Evolutionary conservation across 2,329 filamentous ascomycete genomes (phyloP).

Genomic region (Pseudomassariella vexata): DNA sequence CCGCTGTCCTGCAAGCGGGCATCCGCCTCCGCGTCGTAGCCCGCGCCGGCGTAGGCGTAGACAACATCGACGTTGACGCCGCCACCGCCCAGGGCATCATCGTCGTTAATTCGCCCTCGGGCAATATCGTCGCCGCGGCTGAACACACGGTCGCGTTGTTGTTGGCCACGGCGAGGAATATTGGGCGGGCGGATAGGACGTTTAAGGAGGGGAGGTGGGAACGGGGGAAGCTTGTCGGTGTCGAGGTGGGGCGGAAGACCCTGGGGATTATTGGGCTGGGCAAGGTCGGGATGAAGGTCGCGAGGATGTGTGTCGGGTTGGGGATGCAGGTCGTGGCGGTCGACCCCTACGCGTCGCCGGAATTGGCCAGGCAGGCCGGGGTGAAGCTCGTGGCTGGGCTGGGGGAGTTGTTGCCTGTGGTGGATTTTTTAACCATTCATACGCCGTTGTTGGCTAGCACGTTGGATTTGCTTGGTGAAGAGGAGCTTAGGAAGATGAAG

Average conservation of each 20-base stretch:
- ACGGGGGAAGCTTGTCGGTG: slow-evolving; percentile 65
- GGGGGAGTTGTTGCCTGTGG: slow-evolving; percentile 54
- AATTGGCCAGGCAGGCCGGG: slow-evolving; percentile 63
- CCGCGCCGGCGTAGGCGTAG: slow-evolving; percentile 74
- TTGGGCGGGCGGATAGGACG: slow-evolving; percentile 63
- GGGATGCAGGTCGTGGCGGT: slow-evolving; percentile 71
- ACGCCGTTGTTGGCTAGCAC: slow-evolving; percentile 76
- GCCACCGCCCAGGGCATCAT: slow-evolving; percentile 71
- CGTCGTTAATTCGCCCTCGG: slow-evolving; percentile 73
- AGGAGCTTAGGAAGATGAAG: slow-evolving; percentile 68
- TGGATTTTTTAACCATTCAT: slow-evolving; percentile 77
- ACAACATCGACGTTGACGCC: slow-evolving; percentile 72
- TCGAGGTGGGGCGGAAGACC: slow-evolving; percentile 73
- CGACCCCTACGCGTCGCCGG: slow-evolving; percentile 71
- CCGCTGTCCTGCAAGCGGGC: slow-evolving; percentile 58
- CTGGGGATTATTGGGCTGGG: slow-evolving; percentile 73
- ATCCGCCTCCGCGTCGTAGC: slow-evolving; percentile 71
- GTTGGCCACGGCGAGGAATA: slow-evolving; percentile 67
- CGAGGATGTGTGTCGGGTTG: slow-evolving; percentile 69
- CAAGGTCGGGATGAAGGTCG: slow-evolving; percentile 79
- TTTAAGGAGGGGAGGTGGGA: slow-evolving; percentile 73
- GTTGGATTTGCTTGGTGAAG: slow-evolving; percentile 63
- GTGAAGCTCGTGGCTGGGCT: slow-evolving; percentile 57
- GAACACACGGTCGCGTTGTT: slow-evolving; percentile 73
- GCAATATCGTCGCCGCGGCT: slow-evolving; percentile 75